These are phyloP conservation scores for Terana coerulea DNA, from an alignment of 768 basidiomycete genomes.

Conservation along the genomic window DNA sequence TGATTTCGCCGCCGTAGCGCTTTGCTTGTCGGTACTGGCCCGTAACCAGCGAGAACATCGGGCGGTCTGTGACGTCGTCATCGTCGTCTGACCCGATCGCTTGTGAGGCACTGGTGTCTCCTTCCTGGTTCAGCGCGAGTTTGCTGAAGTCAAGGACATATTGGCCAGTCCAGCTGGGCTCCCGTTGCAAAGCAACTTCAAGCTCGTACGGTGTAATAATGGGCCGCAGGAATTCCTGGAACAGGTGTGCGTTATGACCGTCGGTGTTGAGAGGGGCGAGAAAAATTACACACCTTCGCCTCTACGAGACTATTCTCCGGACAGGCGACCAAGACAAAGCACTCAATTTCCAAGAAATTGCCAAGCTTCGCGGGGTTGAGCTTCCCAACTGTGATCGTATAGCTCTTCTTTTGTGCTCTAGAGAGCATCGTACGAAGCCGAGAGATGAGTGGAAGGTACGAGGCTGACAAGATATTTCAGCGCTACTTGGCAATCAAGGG, in stretches of 20 bases:
- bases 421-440: conserved; percentile 72
- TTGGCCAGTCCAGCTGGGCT: conserved; percentile 67
- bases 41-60: conserved; percentile 81
- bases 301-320: conserved; percentile 86
- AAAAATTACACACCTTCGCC: conserved; percentile 45
- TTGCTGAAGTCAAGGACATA: conserved; percentile 79
- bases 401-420: conserved; percentile 77
- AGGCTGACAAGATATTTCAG: conserved; percentile 50
- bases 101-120: conserved; percentile 9
- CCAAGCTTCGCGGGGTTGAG: conserved; percentile 92
- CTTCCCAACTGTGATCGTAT: conserved; percentile 94
- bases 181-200: conserved; percentile 68
- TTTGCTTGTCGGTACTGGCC: conserved; percentile 82
- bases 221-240: conserved; percentile 84
- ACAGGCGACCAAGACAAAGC: conserved; percentile 93
- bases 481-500: too few relatives aligned
- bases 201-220: conserved; percentile 95
- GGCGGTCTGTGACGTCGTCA: conserved; percentile 57
- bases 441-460: conserved; percentile 81
- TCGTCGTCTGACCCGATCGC: neutral
- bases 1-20: conserved; percentile 48
- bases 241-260: neutral
- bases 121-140: conserved; percentile 40
- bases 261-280: neutral
- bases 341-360: conserved; percentile 95